phyloP scores from a whole-genome alignment of 345 rosid species.

The Nephelium lappaceum region DNA sequence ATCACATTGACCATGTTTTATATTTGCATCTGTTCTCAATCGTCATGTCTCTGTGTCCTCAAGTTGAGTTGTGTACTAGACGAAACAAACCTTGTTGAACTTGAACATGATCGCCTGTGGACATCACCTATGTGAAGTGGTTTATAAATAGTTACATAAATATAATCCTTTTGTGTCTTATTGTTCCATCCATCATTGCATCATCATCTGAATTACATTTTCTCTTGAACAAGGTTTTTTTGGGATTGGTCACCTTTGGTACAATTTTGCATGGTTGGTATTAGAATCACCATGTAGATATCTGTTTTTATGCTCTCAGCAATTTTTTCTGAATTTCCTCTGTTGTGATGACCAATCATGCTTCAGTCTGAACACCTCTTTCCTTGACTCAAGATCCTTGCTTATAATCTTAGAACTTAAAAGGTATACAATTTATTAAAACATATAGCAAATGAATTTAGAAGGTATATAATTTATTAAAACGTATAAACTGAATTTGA shows the following conservation, averaged over 20 bases:
- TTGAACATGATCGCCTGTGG: background rate
- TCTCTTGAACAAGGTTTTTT: background rate
- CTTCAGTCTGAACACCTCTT: background rate
- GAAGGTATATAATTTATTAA: no score
- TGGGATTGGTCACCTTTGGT: background rate
- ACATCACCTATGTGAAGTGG: no score
- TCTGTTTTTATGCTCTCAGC: background rate
- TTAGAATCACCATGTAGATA: background rate
- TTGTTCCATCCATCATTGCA: background rate
- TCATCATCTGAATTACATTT: background rate
- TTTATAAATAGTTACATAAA: no score
- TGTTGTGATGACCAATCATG: background rate
- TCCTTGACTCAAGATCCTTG: background rate
- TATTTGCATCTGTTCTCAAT: background rate
- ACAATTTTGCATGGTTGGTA: background rate
- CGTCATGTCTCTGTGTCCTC: background rate
- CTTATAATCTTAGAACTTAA: background rate
- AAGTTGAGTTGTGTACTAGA: background rate
- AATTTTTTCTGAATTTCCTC: background rate
- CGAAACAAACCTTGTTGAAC: background rate
- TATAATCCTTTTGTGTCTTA: background rate
- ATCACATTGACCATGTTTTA: background rate
- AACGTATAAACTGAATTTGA: no score
- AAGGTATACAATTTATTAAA: background rate
- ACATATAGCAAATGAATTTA: no score